Base-by-base conservation (phyloP, 169 alveolate genomes). In the Plasmodium yoelii region DNA sequence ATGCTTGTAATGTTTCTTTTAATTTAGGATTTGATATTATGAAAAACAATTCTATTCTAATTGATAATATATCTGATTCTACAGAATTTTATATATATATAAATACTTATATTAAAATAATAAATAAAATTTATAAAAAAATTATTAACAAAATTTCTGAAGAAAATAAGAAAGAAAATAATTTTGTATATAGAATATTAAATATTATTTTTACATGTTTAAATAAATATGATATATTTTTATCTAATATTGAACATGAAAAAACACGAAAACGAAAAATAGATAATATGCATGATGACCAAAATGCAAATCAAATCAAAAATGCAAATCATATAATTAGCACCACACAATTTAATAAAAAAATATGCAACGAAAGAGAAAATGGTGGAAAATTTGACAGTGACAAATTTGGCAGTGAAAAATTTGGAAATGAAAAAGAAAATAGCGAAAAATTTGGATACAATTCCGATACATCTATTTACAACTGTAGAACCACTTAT, bases 1-100 rank as follows among this genome's bases (percentile, higher is more conserved):
- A 82, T 68, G 90, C 46, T 1, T 65, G 82, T 56, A 82, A 46
- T 60, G 90, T 57, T 0, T 56, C 73, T 8, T 72, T 82, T 67
- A 82, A 46, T 24, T 46, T 82, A 42, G 90, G 90, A 18, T 82
- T 82, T 49, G 84, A 82, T n/a, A 82, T 82, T 5, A 68, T 82
- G 71, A 82, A 82, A 42, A 82, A 82, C 67, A 82, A 68, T 18
- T 56, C 55, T 1, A 82, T 82, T 0, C 19, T 82, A 8, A 13
- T 68, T 6, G 90, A 82, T 26, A 68, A 68, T 42, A 12, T 82
- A 19, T 24, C 12, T 9, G 72, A 65, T 55, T 42, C 72, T 24
- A 57, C 19, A 18, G 84, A 65, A 55, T 82, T 82, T 44, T 82
- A 68, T 53, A 68, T 82, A 26, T 68, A 56, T 49, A 57, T 71